A percentile compares a stretch with the other conserved stretches of the same genome.
Conservation (phyloP, 306 rosid species). For the Begonia masoniana region DNA sequence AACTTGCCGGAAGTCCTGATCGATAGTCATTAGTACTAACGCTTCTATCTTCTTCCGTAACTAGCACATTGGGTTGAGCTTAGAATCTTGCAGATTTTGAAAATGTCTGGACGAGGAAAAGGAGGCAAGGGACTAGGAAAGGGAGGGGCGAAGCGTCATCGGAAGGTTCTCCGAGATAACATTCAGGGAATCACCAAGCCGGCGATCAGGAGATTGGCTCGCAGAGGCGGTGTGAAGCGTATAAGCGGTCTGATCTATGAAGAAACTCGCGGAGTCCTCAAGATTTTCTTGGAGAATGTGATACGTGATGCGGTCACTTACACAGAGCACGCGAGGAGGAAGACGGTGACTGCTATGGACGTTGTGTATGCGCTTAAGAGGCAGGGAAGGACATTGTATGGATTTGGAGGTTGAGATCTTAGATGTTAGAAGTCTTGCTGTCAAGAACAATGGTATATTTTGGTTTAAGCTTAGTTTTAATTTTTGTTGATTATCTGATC, state of each 20-base stretch:
- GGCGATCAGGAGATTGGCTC: conserved; percentile 40
- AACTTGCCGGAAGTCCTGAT: too few species aligned
- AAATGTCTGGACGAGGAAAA: conserved; percentile 60
- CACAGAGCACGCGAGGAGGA: conserved; percentile 25
- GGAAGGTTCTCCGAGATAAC: too few species aligned
- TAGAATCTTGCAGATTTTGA: background rate
- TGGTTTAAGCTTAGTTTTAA: too few species aligned
- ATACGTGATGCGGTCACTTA: conserved; percentile 66
- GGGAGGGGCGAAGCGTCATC: conserved; percentile 66
- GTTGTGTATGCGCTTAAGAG: conserved; percentile 58
- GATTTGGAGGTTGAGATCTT: too few species aligned
- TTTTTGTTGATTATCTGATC: too few species aligned
- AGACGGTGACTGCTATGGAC: conserved; percentile 67
- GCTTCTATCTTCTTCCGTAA: too few species aligned
- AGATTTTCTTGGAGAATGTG: conserved; percentile 43
- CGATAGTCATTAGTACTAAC: too few species aligned
- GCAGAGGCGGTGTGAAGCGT: conserved; percentile 59
- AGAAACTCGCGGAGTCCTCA: conserved; percentile 26
- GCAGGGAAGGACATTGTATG: conserved; percentile 49
- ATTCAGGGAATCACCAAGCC: too few species aligned
- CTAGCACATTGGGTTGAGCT: too few species aligned
- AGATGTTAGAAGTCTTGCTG: too few species aligned
- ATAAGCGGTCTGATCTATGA: conserved; percentile 61
- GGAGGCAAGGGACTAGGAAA: conserved; percentile 63
- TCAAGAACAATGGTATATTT: too few species aligned